Evolutionary conservation across 805 yeast species (phyloP).

Genomic region (Pichia californica): DNA sequence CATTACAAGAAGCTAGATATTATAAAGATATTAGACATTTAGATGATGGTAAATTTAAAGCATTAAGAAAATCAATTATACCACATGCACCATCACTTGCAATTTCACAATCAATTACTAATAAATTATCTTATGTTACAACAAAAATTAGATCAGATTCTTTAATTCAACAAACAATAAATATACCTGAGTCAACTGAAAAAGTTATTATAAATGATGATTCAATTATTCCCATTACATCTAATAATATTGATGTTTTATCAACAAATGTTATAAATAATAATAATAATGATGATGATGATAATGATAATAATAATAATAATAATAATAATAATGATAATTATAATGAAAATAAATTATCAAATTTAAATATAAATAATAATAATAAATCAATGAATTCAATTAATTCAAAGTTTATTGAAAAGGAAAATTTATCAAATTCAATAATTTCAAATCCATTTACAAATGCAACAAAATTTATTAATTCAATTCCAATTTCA

Average conservation of each 20-base stretch:
- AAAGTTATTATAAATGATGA: not conserved
- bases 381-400: not conserved
- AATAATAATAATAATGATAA: too few species aligned
- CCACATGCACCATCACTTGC: conserved; percentile 19
- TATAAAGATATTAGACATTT: conserved; percentile 50
- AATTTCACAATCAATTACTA: conserved; percentile 5
- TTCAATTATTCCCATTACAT: too few species aligned
- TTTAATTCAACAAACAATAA: not conserved
- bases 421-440: not conserved
- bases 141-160: not conserved
- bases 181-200: not conserved
- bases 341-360: not conserved
- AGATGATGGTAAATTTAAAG: conserved; percentile 63
- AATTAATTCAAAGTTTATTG: not conserved
- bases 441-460: not conserved
- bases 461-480: not conserved
- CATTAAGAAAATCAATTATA: conserved; percentile 55
- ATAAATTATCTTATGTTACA: not conserved
- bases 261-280: too few species aligned
- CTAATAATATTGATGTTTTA: too few species aligned
- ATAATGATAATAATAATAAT: too few species aligned
- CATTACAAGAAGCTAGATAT: conserved; percentile 55
- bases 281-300: too few species aligned
- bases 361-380: not conserved
- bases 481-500: conserved; percentile 1